Evolutionary conservation across 2,329 filamentous ascomycete genomes (phyloP).

Genomic region (Colletotrichum sp.): DNA sequence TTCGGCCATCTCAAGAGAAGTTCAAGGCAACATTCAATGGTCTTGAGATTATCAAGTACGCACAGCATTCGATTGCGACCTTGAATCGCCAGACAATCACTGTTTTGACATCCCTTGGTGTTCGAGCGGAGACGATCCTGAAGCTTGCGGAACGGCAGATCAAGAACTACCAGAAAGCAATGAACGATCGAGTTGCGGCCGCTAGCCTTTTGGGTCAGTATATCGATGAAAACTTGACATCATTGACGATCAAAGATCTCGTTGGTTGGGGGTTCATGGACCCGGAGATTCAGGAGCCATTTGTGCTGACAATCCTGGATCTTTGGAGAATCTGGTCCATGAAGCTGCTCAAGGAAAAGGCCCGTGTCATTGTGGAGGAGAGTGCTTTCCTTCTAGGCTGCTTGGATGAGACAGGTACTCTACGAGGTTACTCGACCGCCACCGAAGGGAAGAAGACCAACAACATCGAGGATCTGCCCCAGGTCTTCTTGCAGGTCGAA

Average conservation of each 20-base stretch:
- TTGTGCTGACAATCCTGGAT: conserved; percentile 77
- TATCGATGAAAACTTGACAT: conserved; percentile 86
- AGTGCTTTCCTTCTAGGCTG: conserved; percentile 90
- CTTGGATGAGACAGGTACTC: conserved; percentile 79
- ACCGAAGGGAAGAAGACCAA: conserved; percentile 44
- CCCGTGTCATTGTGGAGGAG: conserved; percentile 79
- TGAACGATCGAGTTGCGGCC: conserved; percentile 69
- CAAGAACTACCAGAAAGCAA: conserved; percentile 69
- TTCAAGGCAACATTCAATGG: conserved; percentile 74
- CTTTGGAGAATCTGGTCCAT: conserved; percentile 91
- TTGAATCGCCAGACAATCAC: conserved; percentile 91
- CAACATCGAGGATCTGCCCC: conserved; percentile 65
- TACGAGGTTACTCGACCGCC: conserved; percentile 72
- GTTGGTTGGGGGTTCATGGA: conserved; percentile 81
- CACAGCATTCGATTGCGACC: conserved; percentile 76
- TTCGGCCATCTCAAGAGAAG: conserved; percentile 87
- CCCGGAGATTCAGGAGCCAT: conserved; percentile 69
- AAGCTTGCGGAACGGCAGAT: conserved; percentile 73
- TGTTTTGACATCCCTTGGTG: conserved; percentile 80
- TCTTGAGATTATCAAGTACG: conserved; percentile 85
- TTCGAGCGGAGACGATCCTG: conserved; percentile 70
- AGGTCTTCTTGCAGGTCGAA: conserved; percentile 88
- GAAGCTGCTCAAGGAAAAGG: conserved; percentile 91
- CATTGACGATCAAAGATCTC: conserved; percentile 75
- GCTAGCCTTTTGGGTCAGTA: conserved; percentile 72